These are phyloP conservation scores for Alternaria gansuensis DNA, from an alignment of 2,329 filamentous ascomycete genomes.

Conservation along the genomic window DNA sequence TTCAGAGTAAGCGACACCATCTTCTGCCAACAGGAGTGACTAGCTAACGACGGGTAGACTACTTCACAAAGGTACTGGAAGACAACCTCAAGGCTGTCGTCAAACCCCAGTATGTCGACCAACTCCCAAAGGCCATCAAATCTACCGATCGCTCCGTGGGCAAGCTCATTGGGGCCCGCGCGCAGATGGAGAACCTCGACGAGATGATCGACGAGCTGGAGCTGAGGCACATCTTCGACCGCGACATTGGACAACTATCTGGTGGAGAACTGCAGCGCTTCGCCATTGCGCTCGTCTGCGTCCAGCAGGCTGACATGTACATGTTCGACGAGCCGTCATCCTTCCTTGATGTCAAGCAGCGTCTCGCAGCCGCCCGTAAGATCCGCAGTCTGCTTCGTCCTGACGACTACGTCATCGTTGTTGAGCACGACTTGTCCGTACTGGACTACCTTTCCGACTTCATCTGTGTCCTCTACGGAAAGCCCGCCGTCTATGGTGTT, in stretches of 20 bases:
- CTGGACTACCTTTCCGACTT: conserved; percentile 99
- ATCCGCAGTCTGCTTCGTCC: conserved; percentile 90
- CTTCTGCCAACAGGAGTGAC: background rate
- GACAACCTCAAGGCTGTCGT: conserved; percentile 97
- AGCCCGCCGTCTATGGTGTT: conserved; percentile 95
- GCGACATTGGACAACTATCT: conserved; percentile 88
- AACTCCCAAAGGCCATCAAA: conserved; percentile 92
- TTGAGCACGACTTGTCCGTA: conserved; percentile 98
- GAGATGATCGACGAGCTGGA: conserved; percentile 86
- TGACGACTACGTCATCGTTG: conserved; percentile 96
- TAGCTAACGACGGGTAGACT: conserved; percentile 67
- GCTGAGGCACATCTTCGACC: conserved; percentile 86
- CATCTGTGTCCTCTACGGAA: conserved; percentile 95
- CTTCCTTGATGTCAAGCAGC: conserved; percentile 99
- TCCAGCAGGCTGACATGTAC: conserved; percentile 92
- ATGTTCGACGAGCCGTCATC: conserved; percentile 99
- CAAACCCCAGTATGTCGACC: conserved; percentile 99
- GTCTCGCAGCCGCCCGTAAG: conserved; percentile 88
- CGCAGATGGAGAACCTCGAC: conserved; percentile 79
- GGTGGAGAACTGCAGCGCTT: conserved; percentile 99
- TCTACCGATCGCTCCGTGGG: conserved; percentile 81
- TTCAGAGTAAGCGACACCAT: conserved; percentile 76
- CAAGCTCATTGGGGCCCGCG: conserved; percentile 77
- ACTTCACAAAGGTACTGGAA: conserved; percentile 98
- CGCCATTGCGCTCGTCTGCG: conserved; percentile 93